phyloP scores from a whole-genome alignment of 176 grass and related monocot species.

The Poa pratensis region DNA sequence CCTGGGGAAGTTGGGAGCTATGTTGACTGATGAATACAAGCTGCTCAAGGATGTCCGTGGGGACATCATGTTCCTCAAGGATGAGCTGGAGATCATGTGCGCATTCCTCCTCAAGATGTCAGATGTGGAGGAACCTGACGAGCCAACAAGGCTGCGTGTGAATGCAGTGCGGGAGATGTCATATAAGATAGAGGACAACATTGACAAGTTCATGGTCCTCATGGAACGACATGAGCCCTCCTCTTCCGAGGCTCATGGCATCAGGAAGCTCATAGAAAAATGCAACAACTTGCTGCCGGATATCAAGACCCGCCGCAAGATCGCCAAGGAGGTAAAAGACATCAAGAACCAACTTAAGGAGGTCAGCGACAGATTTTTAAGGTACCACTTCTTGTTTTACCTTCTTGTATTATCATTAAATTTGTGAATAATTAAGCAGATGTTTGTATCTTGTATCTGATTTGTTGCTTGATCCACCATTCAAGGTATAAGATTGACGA shows the following conservation, averaged over 20 bases:
- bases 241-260: neutral
- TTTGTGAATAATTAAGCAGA: neutral
- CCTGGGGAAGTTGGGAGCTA: neutral
- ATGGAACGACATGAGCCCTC: neutral
- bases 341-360: slow-evolving; percentile 3
- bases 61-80: neutral
- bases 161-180: neutral
- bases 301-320: neutral
- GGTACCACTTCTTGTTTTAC: neutral
- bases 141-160: neutral
- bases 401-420: neutral
- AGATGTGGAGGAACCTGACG: slow-evolving; percentile 15
- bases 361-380: neutral
- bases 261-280: neutral
- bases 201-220: slow-evolving; percentile 19
- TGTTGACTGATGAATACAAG: neutral
- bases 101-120: neutral
- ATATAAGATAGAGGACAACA: slow-evolving; percentile 20
- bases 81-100: neutral
- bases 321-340: slow-evolving; percentile 9
- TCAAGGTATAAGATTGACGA: neutral
- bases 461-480: neutral
- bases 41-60: slow-evolving; percentile 15
- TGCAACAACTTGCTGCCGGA: neutral
- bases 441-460: neutral